phyloP scores from a whole-genome alignment of 2,329 filamentous ascomycete species.

The Neopestalotiopsis rosae region DNA sequence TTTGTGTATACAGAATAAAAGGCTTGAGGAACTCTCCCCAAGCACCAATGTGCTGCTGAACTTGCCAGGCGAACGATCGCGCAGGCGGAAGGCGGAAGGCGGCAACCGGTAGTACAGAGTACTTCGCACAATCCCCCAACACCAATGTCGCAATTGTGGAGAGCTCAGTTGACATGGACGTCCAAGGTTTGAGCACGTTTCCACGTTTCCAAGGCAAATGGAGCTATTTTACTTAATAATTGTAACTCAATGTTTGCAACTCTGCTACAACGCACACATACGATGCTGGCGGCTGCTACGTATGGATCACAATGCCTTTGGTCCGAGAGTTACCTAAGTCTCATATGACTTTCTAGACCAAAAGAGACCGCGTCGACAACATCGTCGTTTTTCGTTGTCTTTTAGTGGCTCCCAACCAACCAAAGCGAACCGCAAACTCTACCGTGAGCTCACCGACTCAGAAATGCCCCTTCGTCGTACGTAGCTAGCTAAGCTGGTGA shows the following conservation, averaged over 20 bases:
- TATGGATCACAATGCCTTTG: neutral
- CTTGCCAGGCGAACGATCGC: neutral
- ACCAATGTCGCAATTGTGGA: constrained; percentile 15
- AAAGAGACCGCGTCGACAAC: neutral
- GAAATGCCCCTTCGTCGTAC: constrained; percentile 6
- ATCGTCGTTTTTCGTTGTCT: neutral
- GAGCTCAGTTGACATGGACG: constrained; percentile 4
- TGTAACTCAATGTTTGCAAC: neutral
- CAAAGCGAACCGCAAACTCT: no score
- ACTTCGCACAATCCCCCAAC: neutral
- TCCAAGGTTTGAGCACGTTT: constrained; percentile 14
- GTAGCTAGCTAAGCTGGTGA: neutral
- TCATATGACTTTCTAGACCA: neutral
- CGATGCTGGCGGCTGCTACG: neutral
- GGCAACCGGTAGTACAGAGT: neutral
- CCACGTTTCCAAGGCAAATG: neutral
- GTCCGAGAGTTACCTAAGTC: neutral
- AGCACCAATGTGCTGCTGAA: neutral
- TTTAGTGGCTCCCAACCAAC: constrained; percentile 1
- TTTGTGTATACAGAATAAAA: neutral
- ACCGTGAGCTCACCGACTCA: constrained; percentile 2
- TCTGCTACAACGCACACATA: neutral
- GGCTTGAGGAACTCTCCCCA: neutral
- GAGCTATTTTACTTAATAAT: neutral
- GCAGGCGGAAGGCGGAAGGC: neutral